Conservation (phyloP, 192 early-diverging fungal species). For the Coemansia guatemalensis region DNA sequence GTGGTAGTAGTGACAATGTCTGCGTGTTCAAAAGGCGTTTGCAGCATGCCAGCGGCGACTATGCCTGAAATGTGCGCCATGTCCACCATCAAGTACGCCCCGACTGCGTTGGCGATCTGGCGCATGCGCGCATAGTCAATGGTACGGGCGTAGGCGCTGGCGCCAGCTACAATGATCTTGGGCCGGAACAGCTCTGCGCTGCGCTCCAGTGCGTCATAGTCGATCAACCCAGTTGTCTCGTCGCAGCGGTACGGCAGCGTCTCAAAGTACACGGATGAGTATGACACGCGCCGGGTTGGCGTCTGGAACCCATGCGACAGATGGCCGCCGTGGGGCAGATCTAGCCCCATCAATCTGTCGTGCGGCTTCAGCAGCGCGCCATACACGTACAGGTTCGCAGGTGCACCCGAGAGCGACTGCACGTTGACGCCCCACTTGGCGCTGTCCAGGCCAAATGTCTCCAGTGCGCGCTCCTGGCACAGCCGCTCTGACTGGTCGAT, state of each 20-base stretch:
- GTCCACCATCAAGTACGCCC: slow-evolving; percentile 94
- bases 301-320: slow-evolving; percentile 99
- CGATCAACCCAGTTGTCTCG: slow-evolving; percentile 87
- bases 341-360: slow-evolving; percentile 97
- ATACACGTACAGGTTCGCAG: slow-evolving; percentile 98
- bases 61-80: slow-evolving; percentile 96
- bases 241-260: slow-evolving; percentile 92
- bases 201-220: slow-evolving; percentile 85
- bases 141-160: slow-evolving; percentile 92
- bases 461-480: slow-evolving; percentile 95
- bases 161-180: slow-evolving; percentile 95
- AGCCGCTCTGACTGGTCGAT: slow-evolving; percentile 93
- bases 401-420: slow-evolving; percentile 92
- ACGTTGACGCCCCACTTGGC: slow-evolving; percentile 98
- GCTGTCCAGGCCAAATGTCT: slow-evolving; percentile 80
- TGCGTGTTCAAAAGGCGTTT: slow-evolving; percentile 86
- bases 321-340: slow-evolving; percentile 97
- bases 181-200: slow-evolving; percentile 86
- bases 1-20: slow-evolving; percentile 99
- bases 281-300: slow-evolving; percentile 94
- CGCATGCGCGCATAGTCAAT: slow-evolving; percentile 82
- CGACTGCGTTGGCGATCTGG: slow-evolving; percentile 78
- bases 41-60: slow-evolving; percentile 84
- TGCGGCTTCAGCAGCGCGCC: slow-evolving; percentile 93
- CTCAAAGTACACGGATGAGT: slow-evolving; percentile 94